Conservation (phyloP, 2,329 filamentous ascomycete genomes). For the Venturia nashicola region DNA sequence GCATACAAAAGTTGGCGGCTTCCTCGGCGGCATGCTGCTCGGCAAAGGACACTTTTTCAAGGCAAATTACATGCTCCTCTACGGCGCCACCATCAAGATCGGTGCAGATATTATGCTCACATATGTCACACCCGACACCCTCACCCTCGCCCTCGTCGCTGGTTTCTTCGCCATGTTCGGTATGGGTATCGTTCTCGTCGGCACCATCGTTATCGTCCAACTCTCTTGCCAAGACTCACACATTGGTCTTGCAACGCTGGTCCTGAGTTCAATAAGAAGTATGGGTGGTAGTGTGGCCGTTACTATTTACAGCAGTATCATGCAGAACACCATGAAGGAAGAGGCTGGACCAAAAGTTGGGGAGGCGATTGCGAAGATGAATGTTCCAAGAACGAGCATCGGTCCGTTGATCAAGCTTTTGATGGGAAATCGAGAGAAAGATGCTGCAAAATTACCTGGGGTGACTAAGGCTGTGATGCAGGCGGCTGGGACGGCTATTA, state of each 20-base stretch:
- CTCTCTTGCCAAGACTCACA: constrained; percentile 9
- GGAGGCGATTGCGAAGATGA: neutral
- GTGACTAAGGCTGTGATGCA: neutral
- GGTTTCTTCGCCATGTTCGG: constrained; percentile 4
- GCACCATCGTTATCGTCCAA: constrained; percentile 10
- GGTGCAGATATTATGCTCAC: neutral
- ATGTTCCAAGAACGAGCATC: neutral
- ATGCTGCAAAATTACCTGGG: constrained; percentile 8
- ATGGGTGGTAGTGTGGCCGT: constrained; percentile 10
- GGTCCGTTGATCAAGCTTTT: neutral
- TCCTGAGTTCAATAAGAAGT: neutral
- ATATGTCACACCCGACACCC: neutral
- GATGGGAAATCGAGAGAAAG: neutral
- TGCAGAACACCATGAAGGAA: constrained; percentile 4
- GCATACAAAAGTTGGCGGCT: constrained; percentile 7
- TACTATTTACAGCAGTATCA: constrained; percentile 7
- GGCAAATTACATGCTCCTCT: constrained; percentile 7
- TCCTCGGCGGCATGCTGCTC: constrained; percentile 6
- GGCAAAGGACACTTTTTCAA: constrained; percentile 4
- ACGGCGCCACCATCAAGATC: constrained; percentile 1
- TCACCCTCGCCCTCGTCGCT: constrained; percentile 3
- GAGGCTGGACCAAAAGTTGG: neutral
- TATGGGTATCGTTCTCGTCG: constrained; percentile 4
- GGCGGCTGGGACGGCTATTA: constrained; percentile 1
- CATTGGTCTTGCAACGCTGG: constrained; percentile 9